Conservation (phyloP, 2,329 filamentous ascomycete species). For the Trichoderma sp. region DNA sequence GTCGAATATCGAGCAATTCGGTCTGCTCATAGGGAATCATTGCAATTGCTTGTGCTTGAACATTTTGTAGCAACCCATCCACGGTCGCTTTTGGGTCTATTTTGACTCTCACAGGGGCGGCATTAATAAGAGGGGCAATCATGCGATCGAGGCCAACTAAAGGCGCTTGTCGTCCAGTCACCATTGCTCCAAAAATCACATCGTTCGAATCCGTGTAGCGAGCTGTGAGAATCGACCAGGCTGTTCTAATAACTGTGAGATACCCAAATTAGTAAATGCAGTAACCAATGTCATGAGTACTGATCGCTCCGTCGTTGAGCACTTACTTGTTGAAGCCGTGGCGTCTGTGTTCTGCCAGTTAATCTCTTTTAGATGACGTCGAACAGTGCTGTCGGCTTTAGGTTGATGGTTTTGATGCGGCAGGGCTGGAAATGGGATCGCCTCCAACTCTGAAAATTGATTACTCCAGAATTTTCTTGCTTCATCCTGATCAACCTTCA, state of each 20-base stretch:
- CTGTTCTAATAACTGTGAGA: slow-evolving; percentile 21
- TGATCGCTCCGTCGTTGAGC: neutral
- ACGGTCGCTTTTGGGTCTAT: slow-evolving; percentile 20
- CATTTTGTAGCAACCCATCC: slow-evolving; percentile 4
- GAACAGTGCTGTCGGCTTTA: slow-evolving; percentile 7
- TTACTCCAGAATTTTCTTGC: slow-evolving; percentile 8
- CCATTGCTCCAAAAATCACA: slow-evolving; percentile 27
- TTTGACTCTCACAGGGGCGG: slow-evolving; percentile 22
- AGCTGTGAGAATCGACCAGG: slow-evolving; percentile 34
- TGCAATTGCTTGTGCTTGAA: slow-evolving; percentile 28
- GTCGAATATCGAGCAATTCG: slow-evolving; percentile 31
- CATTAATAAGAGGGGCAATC: slow-evolving; percentile 13
- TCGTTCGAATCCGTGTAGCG: slow-evolving; percentile 37
- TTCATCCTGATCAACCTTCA: neutral
- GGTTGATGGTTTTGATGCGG: slow-evolving; percentile 1
- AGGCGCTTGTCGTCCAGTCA: slow-evolving; percentile 24
- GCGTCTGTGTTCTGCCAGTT: slow-evolving; percentile 4
- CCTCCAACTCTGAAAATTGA: slow-evolving; percentile 11
- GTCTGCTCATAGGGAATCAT: slow-evolving; percentile 30
- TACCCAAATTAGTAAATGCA: neutral
- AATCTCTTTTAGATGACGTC: neutral
- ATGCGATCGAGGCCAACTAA: slow-evolving; percentile 13
- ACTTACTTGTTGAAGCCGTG: slow-evolving; percentile 6
- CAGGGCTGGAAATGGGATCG: slow-evolving; percentile 5
- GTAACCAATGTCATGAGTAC: neutral